Evolutionary conservation across 1,139 yeast genomes (phyloP).

Genomic region (Groenewaldozyma auringiensis): DNA sequence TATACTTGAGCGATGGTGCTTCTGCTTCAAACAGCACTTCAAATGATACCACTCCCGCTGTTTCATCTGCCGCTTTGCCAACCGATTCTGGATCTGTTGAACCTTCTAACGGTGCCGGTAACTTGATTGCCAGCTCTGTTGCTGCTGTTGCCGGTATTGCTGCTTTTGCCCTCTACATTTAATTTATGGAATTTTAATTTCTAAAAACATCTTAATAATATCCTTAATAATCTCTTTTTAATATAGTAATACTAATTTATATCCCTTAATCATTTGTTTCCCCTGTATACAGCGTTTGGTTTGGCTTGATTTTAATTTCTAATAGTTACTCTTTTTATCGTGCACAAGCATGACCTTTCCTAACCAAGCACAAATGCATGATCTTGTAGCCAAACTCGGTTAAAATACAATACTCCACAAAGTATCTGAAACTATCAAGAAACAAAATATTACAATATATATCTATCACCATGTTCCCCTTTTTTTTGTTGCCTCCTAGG

Average conservation of each 20-base stretch:
- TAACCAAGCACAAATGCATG: neutral
- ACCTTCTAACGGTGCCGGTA: conserved; percentile 5
- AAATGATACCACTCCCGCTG: conserved; percentile 1
- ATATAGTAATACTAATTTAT: neutral
- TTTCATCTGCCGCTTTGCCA: conserved; percentile 8
- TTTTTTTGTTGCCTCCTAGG: too few species aligned
- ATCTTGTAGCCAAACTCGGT: neutral
- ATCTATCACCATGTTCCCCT: too few species aligned
- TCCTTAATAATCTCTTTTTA: neutral
- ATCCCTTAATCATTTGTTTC: neutral
- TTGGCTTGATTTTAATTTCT: too few species aligned
- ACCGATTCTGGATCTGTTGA: conserved; percentile 6
- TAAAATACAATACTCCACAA: neutral
- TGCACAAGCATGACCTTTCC: neutral
- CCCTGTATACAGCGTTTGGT: too few species aligned
- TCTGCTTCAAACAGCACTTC: conserved; percentile 3
- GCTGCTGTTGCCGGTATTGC: conserved; percentile 9
- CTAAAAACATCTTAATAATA: neutral
- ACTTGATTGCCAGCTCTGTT: neutral
- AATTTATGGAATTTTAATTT: neutral
- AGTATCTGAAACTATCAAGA: too few species aligned
- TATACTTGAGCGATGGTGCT: conserved; percentile 2
- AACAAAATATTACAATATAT: too few species aligned
- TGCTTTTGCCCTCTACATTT: conserved; percentile 8
- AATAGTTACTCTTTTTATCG: neutral